These are phyloP conservation scores for Talaromyces liani DNA, from an alignment of 495 filamentous ascomycete genomes.

Conservation along the genomic window DNA sequence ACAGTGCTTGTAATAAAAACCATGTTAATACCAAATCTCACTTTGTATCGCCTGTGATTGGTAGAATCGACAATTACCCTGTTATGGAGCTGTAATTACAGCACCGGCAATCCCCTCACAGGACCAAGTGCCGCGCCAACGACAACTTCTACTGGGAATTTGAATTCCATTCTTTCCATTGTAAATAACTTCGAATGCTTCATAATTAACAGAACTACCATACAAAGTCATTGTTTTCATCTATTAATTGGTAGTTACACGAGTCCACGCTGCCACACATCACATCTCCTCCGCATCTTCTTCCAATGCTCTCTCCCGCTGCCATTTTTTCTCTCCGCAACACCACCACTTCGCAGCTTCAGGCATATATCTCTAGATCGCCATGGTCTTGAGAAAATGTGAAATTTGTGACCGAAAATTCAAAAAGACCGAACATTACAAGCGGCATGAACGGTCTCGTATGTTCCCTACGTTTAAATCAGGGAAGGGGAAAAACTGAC, in stretches of 20 bases:
- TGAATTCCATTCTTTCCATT: background rate
- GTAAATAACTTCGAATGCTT: background rate
- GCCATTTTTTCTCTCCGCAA: constrained; percentile 10
- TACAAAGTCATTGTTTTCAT: background rate
- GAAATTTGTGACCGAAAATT: constrained; percentile 44
- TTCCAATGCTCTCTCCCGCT: constrained; percentile 14
- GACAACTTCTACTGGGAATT: background rate
- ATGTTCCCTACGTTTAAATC: constrained; percentile 14
- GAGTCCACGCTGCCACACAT: background rate
- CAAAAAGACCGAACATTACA: constrained; percentile 49
- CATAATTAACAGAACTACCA: background rate
- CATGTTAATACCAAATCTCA: background rate
- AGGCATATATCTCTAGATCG: constrained; percentile 12
- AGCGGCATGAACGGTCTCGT: constrained; percentile 48
- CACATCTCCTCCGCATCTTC: constrained; percentile 12
- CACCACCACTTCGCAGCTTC: constrained; percentile 6
- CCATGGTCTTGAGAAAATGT: constrained; percentile 45
- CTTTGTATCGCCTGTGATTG: background rate
- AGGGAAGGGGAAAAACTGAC: background rate
- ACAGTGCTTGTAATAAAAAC: background rate
- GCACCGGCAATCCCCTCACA: background rate
- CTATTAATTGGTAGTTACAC: background rate
- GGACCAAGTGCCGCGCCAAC: background rate
- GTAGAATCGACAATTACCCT: background rate
- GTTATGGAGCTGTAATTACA: background rate